Conservation (phyloP, 129 eudicot species). For the Kitagawia praeruptora region DNA sequence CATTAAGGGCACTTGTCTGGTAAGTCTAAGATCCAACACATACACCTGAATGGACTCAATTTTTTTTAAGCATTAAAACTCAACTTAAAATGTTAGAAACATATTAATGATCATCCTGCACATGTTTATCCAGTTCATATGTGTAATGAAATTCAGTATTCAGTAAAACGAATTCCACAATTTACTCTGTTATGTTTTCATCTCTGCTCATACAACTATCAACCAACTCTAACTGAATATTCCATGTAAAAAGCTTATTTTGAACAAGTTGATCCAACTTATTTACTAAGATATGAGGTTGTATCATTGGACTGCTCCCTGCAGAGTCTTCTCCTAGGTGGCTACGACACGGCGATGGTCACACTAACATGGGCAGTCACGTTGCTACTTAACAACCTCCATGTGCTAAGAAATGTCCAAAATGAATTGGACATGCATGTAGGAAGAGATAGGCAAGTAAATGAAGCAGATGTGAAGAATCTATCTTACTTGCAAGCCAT, state of each 20-base stretch:
- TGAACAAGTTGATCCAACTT: background rate
- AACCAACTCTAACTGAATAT: no score
- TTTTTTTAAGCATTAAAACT: no score
- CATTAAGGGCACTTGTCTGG: constrained; percentile 19
- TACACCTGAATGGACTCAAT: no score
- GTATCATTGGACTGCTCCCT: background rate
- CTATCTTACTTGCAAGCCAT: constrained; percentile 8
- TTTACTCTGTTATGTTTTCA: no score
- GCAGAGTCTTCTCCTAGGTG: constrained; percentile 12
- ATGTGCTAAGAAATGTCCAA: constrained; percentile 1
- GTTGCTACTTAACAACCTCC: constrained; percentile 11
- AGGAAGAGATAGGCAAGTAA: background rate
- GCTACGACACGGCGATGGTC: background rate
- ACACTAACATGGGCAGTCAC: constrained; percentile 10
- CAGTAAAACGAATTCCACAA: no score
- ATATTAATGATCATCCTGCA: no score
- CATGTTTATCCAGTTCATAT: no score
- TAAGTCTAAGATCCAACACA: background rate
- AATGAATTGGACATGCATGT: constrained; percentile 11
- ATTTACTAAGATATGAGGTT: background rate
- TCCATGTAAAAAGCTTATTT: background rate
- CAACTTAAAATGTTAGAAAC: background rate
- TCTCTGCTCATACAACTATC: no score
- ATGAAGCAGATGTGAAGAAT: constrained; percentile 12
- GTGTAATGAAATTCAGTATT: no score